Evolutionary conservation across 768 basidiomycete genomes (phyloP).

Genomic region (Cystofilobasidium bisporidii): DNA sequence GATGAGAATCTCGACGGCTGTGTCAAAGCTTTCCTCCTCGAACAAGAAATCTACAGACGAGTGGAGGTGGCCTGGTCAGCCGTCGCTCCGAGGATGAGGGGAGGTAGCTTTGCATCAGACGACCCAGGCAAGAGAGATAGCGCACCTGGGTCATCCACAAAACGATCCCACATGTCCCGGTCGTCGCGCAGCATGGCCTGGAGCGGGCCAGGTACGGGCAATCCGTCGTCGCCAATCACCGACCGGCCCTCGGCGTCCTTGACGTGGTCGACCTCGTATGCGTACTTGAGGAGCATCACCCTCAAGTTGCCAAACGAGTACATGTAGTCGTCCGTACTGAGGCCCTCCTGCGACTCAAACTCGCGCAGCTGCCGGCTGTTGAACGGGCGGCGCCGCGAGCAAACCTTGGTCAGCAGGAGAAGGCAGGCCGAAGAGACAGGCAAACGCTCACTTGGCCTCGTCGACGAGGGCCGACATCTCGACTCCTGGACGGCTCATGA

Average conservation of each 20-base stretch:
- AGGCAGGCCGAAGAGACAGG: too few species aligned
- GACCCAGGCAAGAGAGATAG: not conserved
- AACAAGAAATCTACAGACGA: too few species aligned
- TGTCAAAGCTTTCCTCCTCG: too few species aligned
- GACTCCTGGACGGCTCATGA: too few species aligned
- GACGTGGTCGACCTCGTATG: not conserved
- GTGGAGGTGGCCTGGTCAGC: too few species aligned
- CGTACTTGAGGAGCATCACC: not conserved
- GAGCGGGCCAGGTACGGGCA: not conserved
- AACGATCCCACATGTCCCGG: not conserved
- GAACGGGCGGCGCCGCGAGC: not conserved
- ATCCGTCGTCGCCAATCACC: not conserved
- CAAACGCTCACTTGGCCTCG: too few species aligned
- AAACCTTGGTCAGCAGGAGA: too few species aligned
- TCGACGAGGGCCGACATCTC: too few species aligned
- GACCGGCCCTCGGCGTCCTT: not conserved
- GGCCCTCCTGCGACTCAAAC: not conserved
- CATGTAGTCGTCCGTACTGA: not conserved
- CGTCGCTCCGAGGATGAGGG: too few species aligned
- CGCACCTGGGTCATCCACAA: not conserved
- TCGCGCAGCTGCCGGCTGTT: not conserved
- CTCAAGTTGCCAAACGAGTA: not conserved
- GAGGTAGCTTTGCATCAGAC: too few species aligned
- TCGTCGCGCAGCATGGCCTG: not conserved
- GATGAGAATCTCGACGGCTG: too few species aligned